A percentile compares a stretch with the other conserved stretches of the same genome.
Evolutionary conservation across 345 rosid genomes (phyloP).

Genomic region (Brassica napus): Da-Ae NC_063449.1:45180501-45181000

Average conservation of each 20-base stretch:
- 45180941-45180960: background rate
- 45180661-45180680: background rate
- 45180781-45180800: background rate
- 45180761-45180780: background rate
- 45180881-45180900: slow-evolving; percentile 30
- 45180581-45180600: no score
- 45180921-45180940: slow-evolving; percentile 22
- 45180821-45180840: slow-evolving; percentile 24
- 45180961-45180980: background rate
- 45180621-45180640: background rate
- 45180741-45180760: background rate
- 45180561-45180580: no score
- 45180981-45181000: slow-evolving; percentile 7
- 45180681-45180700: background rate
- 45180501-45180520: no score
- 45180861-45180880: slow-evolving; percentile 33
- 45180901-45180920: slow-evolving; percentile 28
- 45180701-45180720: background rate
- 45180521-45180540: no score
- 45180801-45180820: slow-evolving; percentile 25
- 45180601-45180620: background rate
- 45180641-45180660: background rate
- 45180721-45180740: background rate
- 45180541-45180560: no score
- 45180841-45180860: slow-evolving; percentile 37